phyloP scores from a whole-genome alignment of 192 early-diverging fungal species.

The Linnemannia elongata region DNA sequence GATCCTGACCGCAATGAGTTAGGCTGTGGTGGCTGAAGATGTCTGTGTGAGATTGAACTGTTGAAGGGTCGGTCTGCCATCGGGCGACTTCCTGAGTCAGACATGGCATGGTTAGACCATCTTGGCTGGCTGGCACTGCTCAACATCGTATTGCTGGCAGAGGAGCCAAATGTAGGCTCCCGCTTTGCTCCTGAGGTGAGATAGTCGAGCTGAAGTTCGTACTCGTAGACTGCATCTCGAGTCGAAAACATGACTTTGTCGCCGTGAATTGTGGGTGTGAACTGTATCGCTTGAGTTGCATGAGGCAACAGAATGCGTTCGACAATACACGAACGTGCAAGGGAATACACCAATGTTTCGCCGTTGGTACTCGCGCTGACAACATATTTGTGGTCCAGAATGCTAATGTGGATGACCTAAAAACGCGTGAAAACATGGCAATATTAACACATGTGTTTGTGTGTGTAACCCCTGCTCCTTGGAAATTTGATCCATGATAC shows the following conservation, averaged over 20 bases:
- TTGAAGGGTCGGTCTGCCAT: not conserved
- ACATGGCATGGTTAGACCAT: not conserved
- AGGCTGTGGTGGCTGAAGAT: not conserved
- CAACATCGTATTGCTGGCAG: not conserved
- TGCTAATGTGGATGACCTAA: constrained; percentile 48
- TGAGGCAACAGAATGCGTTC: constrained; percentile 49
- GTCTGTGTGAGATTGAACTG: not conserved
- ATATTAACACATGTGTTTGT: not conserved
- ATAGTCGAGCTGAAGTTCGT: constrained; percentile 37
- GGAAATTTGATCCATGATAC: not conserved
- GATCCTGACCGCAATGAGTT: not conserved
- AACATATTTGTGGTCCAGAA: constrained; percentile 29
- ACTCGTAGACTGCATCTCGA: constrained; percentile 49
- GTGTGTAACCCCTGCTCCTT: not conserved
- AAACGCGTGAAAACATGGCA: not conserved
- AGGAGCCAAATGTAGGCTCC: not conserved
- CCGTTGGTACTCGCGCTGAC: constrained; percentile 53
- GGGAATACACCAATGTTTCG: constrained; percentile 43
- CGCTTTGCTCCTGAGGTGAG: constrained; percentile 11
- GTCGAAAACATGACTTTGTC: constrained; percentile 56
- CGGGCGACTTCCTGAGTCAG: not conserved
- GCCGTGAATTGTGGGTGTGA: constrained; percentile 43
- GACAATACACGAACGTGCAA: constrained; percentile 17
- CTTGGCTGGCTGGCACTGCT: not conserved
- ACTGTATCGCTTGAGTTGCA: constrained; percentile 48